These are phyloP conservation scores for Porpolomopsis calyptriformis DNA, from an alignment of 768 basidiomycete species.

Conservation along the genomic window DNA sequence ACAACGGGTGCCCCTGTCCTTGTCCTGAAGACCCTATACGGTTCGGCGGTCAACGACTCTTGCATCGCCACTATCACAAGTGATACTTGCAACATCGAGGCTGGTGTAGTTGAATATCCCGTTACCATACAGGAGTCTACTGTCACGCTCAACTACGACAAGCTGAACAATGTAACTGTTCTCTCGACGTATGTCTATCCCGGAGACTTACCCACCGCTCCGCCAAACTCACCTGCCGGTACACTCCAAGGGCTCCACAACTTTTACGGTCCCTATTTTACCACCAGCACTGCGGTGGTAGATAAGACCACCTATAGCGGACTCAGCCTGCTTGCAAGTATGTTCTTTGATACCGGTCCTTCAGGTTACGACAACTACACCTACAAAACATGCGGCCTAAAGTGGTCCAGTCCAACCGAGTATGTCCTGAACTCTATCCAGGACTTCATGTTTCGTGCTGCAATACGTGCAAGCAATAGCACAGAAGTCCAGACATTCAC, in stretches of 20 bases:
- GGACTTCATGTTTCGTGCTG: conserved; percentile 3
- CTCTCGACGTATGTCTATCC: conserved; percentile 3
- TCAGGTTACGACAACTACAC: conserved; percentile 1
- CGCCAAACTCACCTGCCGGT: neutral
- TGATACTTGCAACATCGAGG: conserved; percentile 2
- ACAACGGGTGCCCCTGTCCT: conserved; percentile 1
- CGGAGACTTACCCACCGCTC: conserved; percentile 1
- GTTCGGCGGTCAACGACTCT: conserved; percentile 2
- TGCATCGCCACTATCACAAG: neutral
- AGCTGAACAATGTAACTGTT: conserved; percentile 1
- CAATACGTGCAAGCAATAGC: conserved; percentile 2
- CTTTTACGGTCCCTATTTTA: conserved; percentile 1
- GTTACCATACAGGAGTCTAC: neutral
- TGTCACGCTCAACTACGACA: conserved; percentile 1
- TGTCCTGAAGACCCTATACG: conserved; percentile 1
- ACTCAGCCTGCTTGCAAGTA: neutral
- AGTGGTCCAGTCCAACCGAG: conserved; percentile 1
- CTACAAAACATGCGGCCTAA: neutral
- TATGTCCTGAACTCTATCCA: conserved; percentile 3
- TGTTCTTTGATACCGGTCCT: conserved; percentile 1
- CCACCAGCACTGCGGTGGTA: neutral
- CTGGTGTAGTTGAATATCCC: conserved; percentile 3
- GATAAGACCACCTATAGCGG: neutral
- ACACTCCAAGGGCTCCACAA: conserved; percentile 3
- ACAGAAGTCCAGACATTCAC: neutral